These are phyloP conservation scores for Yarrowia phangngaensis DNA, from an alignment of 805 yeast species.

Conservation along the genomic window DNA sequence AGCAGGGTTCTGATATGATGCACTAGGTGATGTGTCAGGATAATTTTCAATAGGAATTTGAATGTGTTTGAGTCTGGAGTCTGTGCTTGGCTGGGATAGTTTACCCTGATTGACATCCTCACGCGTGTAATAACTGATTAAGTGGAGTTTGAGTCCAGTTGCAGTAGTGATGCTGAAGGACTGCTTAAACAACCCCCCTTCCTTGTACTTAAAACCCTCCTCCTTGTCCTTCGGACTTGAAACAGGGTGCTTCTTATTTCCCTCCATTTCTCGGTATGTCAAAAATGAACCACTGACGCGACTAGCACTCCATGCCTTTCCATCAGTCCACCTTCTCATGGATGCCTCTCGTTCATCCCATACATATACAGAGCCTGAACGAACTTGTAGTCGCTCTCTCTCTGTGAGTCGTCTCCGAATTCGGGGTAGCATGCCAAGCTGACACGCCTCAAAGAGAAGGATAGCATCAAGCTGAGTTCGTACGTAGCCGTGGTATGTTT, in stretches of 20 bases:
- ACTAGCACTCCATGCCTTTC: constrained; percentile 68
- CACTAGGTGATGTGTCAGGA: constrained; percentile 31
- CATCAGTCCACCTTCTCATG: constrained; percentile 77
- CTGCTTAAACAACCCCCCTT: constrained; percentile 59
- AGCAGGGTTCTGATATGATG: constrained; percentile 26
- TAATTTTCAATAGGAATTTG: constrained; percentile 36
- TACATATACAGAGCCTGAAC: constrained; percentile 58
- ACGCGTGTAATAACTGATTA: constrained; percentile 52
- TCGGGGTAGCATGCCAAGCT: constrained; percentile 52
- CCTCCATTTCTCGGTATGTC: constrained; percentile 59
- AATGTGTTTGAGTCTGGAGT: constrained; percentile 41
- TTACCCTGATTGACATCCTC: constrained; percentile 34
- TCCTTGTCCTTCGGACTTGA: constrained; percentile 21
- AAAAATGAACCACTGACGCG: constrained; percentile 62
- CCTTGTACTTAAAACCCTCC: constrained; percentile 43
- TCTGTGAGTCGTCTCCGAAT: constrained; percentile 55
- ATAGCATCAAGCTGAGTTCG: constrained; percentile 60
- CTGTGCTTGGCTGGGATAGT: constrained; percentile 46
- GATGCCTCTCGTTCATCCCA: constrained; percentile 72
- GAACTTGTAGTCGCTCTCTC: constrained; percentile 51
- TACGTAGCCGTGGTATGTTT: constrained; percentile 59
- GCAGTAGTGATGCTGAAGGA: constrained; percentile 55
- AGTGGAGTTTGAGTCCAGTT: constrained; percentile 52
- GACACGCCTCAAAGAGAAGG: constrained; percentile 60
- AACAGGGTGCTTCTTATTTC: constrained; percentile 17